A percentile compares a stretch with the other conserved stretches of the same genome.
Evolutionary conservation across 73 alveolate genomes (phyloP).

Genomic region (Tetrahymena elliotti): DNA sequence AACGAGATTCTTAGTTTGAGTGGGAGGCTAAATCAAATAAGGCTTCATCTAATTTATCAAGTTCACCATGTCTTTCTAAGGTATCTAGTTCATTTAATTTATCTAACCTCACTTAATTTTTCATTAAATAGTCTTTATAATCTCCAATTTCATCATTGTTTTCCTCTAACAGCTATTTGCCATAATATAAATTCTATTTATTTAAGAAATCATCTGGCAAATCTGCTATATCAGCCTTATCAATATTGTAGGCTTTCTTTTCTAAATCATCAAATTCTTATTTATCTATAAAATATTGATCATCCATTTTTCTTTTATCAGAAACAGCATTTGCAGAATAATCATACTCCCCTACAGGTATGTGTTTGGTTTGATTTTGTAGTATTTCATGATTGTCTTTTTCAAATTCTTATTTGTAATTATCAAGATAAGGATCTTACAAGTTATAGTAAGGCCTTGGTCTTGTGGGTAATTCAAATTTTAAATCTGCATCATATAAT

Average conservation of each 20-base stretch:
- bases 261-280: not conserved
- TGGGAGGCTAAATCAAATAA: not conserved
- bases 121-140: not conserved
- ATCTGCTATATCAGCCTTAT: not conserved
- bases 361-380: not conserved
- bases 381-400: not conserved
- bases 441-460: not conserved
- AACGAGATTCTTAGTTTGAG: not conserved
- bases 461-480: not conserved
- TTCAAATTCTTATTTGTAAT: not conserved
- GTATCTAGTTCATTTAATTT: not conserved
- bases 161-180: not conserved
- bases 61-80: not conserved
- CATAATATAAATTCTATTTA: not conserved
- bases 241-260: not conserved
- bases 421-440: not conserved
- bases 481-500: not conserved
- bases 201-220: not conserved
- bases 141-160: not conserved
- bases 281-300: not conserved
- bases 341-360: not conserved
- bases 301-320: not conserved
- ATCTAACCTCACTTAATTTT: not conserved
- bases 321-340: not conserved
- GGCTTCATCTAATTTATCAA: not conserved